phyloP scores from a whole-genome alignment of 495 filamentous ascomycete genomes.

The Lepidopterella palustris region DNA sequence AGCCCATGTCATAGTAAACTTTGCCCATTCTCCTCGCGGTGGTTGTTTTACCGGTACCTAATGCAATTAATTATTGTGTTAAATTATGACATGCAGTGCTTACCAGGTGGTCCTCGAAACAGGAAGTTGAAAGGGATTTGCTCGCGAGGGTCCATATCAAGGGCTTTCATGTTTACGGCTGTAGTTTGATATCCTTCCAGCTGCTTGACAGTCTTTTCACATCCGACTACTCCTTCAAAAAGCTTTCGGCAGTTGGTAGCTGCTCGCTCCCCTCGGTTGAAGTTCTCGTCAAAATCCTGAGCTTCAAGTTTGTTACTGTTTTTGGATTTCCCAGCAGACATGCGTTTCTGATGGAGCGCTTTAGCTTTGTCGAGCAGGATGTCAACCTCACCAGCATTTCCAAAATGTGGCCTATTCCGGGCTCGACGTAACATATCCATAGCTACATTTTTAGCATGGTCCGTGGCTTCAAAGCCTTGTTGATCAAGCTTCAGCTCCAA shows the following conservation, averaged over 20 bases:
- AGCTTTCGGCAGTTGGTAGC: conserved; percentile 49
- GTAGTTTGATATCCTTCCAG: conserved; percentile 55
- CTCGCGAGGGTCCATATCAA: conserved; percentile 51
- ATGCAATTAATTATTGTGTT: not conserved
- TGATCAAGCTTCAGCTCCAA: conserved; percentile 51
- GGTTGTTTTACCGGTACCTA: conserved; percentile 69
- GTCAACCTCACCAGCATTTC: conserved; percentile 60
- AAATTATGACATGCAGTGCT: conserved; percentile 2
- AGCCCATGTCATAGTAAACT: conserved; percentile 60
- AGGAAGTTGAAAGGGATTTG: conserved; percentile 57
- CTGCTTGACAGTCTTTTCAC: conserved; percentile 52
- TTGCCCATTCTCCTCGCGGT: conserved; percentile 67
- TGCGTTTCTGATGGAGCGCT: conserved; percentile 47
- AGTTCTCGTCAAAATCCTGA: conserved; percentile 63
- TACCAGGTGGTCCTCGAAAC: conserved; percentile 59
- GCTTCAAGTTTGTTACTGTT: conserved; percentile 44
- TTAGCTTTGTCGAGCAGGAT: conserved; percentile 58
- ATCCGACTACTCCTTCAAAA: conserved; percentile 62
- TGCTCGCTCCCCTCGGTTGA: conserved; percentile 47
- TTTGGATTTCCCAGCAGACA: conserved; percentile 27
- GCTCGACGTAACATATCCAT: conserved; percentile 47
- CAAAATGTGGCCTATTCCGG: conserved; percentile 52
- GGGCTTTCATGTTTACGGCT: conserved; percentile 44
- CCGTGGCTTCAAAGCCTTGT: conserved; percentile 42
- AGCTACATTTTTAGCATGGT: conserved; percentile 41